Base-by-base conservation (phyloP, 192 early-diverging fungal genomes). In the Coemansia sp. region DNA sequence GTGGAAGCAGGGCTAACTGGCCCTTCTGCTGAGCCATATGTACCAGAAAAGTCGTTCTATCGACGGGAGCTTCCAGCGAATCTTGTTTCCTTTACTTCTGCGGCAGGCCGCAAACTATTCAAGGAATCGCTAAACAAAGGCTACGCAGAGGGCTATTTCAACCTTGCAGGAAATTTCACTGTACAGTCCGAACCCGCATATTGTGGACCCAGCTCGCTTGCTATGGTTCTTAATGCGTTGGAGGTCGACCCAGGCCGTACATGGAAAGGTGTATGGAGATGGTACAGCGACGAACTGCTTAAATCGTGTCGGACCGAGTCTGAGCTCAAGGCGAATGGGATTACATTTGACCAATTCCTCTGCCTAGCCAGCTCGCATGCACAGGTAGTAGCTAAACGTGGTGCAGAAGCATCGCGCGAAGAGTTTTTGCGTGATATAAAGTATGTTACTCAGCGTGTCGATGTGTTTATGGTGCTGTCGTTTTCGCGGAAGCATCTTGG, bases 231-330 rank as follows among this genome's bases (percentile, higher is more conserved):
- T 9, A 97, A 97, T 67, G 92, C 95, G 5, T 82, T 97, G 30
- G 89, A 92, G 60, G 92, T 97, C 10, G 93, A 96, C 68, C 94
- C 94, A 1, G 83, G 89, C 18, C 79, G 87, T 41, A 81, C 83
- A 16, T 97, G 95, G 95, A 96, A 96, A 74, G 95, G 95, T 22
- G 90, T 90, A 2, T 97, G 95, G 95, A 76, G 92, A 27, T 94
- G 92, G 91, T 93, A 89, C 65, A 83, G 76, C 60, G 90, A 91
- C 68, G 90, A 91, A 66, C 71, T 90, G 21, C 78, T 91, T n/a
- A 75, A 90, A 34, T 88, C 88, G 47, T 91, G 90, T 63, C 81
- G 85, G 0, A 74, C 84, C 0, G 81, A 85, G 27, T 88, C 92
- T 24, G 84, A 90, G 23, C 85, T 97, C 64, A 89, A 88, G 50